Percentiles rank a stretch among this genome's conserved stretches.
Evolutionary conservation across 1,284 basidiomycete species (phyloP).

Genomic region (Coniferiporia weirii): DNA sequence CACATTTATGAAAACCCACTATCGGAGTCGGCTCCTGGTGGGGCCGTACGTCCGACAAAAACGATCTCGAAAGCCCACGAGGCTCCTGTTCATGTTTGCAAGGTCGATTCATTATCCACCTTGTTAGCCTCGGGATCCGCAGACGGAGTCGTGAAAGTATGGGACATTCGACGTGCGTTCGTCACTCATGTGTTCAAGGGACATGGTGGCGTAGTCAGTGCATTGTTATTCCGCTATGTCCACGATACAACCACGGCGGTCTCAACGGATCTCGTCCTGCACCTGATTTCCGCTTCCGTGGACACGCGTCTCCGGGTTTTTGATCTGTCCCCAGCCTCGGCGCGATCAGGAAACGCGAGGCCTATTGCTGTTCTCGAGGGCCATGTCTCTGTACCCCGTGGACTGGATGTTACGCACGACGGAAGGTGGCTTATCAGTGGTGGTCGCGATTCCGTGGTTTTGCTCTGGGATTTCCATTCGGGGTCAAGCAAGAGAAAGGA

Average conservation of each 20-base stretch:
- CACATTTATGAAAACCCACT: constrained; percentile 60
- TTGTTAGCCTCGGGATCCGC: constrained; percentile 94
- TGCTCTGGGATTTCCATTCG: constrained; percentile 77
- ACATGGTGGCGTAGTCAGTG: constrained; percentile 93
- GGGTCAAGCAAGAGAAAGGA: constrained; percentile 43
- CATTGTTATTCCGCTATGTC: constrained; percentile 78
- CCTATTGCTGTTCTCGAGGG: constrained; percentile 82
- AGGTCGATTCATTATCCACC: constrained; percentile 79
- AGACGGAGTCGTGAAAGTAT: constrained; percentile 96
- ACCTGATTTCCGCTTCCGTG: constrained; percentile 84
- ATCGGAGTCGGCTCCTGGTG: constrained; percentile 38
- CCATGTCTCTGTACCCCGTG: constrained; percentile 87
- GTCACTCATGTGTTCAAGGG: constrained; percentile 95
- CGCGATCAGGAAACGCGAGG: constrained; percentile 54
- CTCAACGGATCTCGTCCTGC: constrained; percentile 53
- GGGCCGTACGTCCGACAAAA: constrained; percentile 58
- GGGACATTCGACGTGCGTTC: constrained; percentile 86
- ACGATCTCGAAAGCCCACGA: constrained; percentile 82
- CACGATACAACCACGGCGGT: constrained; percentile 45
- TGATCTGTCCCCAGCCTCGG: constrained; percentile 64
- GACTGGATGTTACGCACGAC: constrained; percentile 78
- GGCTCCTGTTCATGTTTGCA: constrained; percentile 88
- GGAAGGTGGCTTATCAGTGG: constrained; percentile 86
- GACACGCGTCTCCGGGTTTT: constrained; percentile 90
- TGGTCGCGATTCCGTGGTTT: constrained; percentile 84